phyloP scores from a whole-genome alignment of 2,329 filamentous ascomycete species.

The Periglandula ipomoeae region DNA sequence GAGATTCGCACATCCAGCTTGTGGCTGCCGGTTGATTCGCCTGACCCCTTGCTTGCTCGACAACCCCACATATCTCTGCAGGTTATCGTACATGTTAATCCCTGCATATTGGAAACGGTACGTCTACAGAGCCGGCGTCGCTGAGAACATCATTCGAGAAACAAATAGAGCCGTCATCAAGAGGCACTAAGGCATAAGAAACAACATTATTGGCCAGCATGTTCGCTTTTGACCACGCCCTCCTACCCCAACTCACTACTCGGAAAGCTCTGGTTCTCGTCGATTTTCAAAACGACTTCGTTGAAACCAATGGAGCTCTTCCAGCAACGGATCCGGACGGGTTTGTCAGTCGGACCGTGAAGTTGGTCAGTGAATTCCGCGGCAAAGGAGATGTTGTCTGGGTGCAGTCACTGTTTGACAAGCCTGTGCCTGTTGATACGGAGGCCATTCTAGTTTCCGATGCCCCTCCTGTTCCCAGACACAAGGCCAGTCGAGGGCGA shows the following conservation, averaged over 20 bases:
- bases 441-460: conserved; percentile 40
- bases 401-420: conserved; percentile 68
- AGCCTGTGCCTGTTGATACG: conserved; percentile 47
- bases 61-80: not conserved
- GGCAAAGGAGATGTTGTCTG: conserved; percentile 66
- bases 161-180: no score
- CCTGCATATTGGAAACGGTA: not conserved
- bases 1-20: not conserved
- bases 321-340: conserved; percentile 53
- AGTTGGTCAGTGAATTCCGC: conserved; percentile 65
- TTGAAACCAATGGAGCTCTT: conserved; percentile 58
- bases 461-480: conserved; percentile 11
- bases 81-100: not conserved
- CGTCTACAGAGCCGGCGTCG: not conserved
- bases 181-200: not conserved
- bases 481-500: conserved; percentile 10
- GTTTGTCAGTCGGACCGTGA: conserved; percentile 57
- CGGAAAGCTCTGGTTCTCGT: conserved; percentile 69
- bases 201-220: conserved; percentile 21
- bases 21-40: not conserved
- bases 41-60: not conserved
- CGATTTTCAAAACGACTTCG: conserved; percentile 87
- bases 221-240: conserved; percentile 47
- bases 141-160: not conserved
- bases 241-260: conserved; percentile 47